Evolutionary conservation across 768 basidiomycete genomes (phyloP).

Genomic region (Symmetrospora coprosmae): DNA sequence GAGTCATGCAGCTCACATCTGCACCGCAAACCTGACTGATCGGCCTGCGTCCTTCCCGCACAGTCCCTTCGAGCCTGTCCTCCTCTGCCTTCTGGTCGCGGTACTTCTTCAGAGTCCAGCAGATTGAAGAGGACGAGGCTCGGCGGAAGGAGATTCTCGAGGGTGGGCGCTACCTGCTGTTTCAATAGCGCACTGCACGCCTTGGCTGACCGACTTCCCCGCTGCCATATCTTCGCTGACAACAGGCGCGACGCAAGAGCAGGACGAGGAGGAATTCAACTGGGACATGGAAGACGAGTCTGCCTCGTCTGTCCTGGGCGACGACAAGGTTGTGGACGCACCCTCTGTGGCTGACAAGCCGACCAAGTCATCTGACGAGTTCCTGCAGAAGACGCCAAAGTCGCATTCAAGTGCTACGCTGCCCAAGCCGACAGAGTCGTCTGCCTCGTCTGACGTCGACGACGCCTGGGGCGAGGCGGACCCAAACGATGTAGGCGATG

Average conservation of each 20-base stretch:
- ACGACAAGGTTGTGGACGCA: neutral
- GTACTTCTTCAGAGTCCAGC: conserved; percentile 60
- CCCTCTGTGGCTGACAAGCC: neutral
- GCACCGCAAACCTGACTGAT: neutral
- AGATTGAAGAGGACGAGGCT: conserved; percentile 32
- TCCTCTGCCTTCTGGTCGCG: conserved; percentile 62
- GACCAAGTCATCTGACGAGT: neutral
- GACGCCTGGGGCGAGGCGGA: neutral
- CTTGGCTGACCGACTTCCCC: neutral
- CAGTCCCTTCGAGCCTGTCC: conserved; percentile 16
- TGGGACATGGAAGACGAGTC: conserved; percentile 81
- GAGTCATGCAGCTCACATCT: neutral
- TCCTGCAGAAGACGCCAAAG: neutral
- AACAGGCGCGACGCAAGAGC: conserved; percentile 43
- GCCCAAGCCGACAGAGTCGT: neutral
- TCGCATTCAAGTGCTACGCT: neutral
- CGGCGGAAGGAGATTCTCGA: conserved; percentile 62
- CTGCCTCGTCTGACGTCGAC: neutral
- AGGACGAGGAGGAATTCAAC: conserved; percentile 62
- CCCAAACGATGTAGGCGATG: too few species aligned
- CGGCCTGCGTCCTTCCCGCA: neutral
- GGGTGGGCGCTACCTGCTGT: conserved; percentile 49
- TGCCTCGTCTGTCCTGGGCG: neutral
- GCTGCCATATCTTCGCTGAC: conserved; percentile 17
- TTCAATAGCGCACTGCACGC: neutral